A percentile compares a stretch with the other conserved stretches of the same genome.
Conservation (phyloP, 108 stramenopile species). For the Discostella pseudostelligera region DNA sequence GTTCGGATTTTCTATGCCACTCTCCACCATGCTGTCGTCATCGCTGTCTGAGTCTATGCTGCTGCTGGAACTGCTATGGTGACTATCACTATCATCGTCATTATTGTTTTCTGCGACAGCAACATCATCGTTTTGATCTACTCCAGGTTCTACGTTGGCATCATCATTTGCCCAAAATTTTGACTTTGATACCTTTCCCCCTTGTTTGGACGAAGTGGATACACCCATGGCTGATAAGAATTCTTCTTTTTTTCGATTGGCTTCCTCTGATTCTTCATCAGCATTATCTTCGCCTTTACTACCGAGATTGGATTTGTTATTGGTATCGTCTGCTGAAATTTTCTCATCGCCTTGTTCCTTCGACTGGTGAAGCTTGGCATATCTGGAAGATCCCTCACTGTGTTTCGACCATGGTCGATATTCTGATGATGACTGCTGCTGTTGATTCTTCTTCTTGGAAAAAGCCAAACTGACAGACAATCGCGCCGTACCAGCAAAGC, state of each 20-base stretch:
- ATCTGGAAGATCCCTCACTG: conserved; percentile 44
- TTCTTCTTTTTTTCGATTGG: conserved; percentile 42
- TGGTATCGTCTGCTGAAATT: not conserved
- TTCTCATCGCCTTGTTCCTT: conserved; percentile 28
- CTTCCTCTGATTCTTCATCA: conserved; percentile 23
- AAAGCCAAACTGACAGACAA: conserved; percentile 70
- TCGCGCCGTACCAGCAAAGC: conserved; percentile 57
- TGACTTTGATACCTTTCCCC: conserved; percentile 45
- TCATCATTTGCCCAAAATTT: conserved; percentile 90
- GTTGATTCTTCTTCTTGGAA: conserved; percentile 50
- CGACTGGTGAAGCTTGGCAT: conserved; percentile 22
- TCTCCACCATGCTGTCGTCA: conserved; percentile 25
- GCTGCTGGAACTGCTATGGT: conserved; percentile 37
- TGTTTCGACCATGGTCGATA: conserved; percentile 63
- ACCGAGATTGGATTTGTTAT: conserved; percentile 10
- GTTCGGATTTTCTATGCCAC: conserved; percentile 3
- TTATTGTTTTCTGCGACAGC: conserved; percentile 13
- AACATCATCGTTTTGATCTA: conserved; percentile 15
- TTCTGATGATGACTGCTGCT: conserved; percentile 13
- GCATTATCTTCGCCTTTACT: conserved; percentile 2
- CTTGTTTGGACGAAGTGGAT: conserved; percentile 14
- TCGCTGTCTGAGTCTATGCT: conserved; percentile 23
- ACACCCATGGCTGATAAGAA: conserved; percentile 50
- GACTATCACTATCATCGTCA: conserved; percentile 25
- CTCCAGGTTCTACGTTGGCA: conserved; percentile 24